Evolutionary conservation across 2,329 filamentous ascomycete genomes (phyloP).

Genomic region (Orbilia blumenaviensis): DNA sequence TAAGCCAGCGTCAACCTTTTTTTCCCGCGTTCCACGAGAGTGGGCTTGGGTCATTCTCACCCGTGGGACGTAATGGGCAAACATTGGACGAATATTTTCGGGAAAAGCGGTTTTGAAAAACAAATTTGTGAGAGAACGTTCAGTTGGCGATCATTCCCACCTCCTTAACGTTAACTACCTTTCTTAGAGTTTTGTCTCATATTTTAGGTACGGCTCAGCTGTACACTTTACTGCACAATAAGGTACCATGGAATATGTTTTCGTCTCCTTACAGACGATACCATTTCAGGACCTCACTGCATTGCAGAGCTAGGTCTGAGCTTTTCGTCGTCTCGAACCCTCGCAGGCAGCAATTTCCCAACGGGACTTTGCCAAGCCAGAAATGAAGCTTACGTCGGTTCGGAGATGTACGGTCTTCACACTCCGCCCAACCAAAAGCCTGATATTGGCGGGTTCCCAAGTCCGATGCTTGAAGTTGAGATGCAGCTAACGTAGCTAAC

Average conservation of each 20-base stretch:
- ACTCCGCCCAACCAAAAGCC: background rate
- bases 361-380: no score
- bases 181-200: background rate
- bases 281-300: slow-evolving; percentile 4
- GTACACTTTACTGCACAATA: background rate
- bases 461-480: background rate
- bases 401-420: slow-evolving; percentile 16
- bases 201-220: slow-evolving; percentile 28
- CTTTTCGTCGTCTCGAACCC: slow-evolving; percentile 13
- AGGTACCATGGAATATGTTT: slow-evolving; percentile 39
- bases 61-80: background rate
- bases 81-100: slow-evolving; percentile 27
- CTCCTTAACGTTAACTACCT: background rate
- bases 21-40: slow-evolving; percentile 13
- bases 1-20: background rate
- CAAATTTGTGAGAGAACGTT: background rate
- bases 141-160: background rate
- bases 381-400: background rate
- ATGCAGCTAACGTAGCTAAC: background rate
- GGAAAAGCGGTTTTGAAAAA: slow-evolving; percentile 31
- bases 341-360: slow-evolving; percentile 33
- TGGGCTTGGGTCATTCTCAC: background rate
- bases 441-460: slow-evolving; percentile 7
- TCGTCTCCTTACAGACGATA: slow-evolving; percentile 23
- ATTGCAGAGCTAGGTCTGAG: slow-evolving; percentile 22